phyloP scores from a whole-genome alignment of 139 green algal species.

The Closterium sp. region DNA sequence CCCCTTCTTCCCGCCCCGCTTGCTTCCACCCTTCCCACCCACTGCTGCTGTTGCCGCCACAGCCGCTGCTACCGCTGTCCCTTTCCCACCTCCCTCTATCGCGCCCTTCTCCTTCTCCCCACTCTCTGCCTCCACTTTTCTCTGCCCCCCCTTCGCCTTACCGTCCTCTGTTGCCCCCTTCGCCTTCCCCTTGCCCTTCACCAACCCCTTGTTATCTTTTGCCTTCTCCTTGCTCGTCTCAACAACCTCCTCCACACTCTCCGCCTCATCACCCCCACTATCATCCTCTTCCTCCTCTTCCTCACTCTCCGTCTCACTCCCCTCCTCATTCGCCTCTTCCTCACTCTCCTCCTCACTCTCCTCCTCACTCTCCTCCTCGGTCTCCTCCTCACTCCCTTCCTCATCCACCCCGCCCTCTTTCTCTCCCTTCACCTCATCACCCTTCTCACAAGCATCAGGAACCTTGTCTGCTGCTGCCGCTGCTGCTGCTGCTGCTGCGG shows the following conservation, averaged over 20 bases:
- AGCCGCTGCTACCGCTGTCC: neutral
- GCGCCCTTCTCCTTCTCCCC: neutral
- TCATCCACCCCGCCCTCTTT: too few relatives aligned
- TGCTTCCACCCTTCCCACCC: too few relatives aligned
- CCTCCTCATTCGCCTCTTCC: too few relatives aligned
- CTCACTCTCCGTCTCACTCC: neutral
- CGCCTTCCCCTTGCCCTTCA: neutral
- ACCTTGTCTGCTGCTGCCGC: too few relatives aligned
- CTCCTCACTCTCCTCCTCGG: too few relatives aligned
- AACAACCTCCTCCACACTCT: neutral
- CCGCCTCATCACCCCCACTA: neutral
- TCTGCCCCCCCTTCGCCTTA: neutral
- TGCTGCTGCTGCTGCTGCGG: too few relatives aligned
- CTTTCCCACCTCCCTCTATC: neutral
- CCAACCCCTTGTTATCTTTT: neutral
- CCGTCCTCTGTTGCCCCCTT: neutral
- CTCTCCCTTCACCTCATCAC: neutral
- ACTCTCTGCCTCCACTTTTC: too few relatives aligned
- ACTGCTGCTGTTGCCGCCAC: too few relatives aligned
- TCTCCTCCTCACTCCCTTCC: too few relatives aligned
- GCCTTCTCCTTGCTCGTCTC: neutral
- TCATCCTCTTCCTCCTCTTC: neutral
- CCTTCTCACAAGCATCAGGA: neutral
- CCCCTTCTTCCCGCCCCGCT: too few relatives aligned
- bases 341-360: neutral